Evolutionary conservation across 371 early-diverging fungal genomes (phyloP).

Genomic region (Zancudomyces culisetae): DNA sequence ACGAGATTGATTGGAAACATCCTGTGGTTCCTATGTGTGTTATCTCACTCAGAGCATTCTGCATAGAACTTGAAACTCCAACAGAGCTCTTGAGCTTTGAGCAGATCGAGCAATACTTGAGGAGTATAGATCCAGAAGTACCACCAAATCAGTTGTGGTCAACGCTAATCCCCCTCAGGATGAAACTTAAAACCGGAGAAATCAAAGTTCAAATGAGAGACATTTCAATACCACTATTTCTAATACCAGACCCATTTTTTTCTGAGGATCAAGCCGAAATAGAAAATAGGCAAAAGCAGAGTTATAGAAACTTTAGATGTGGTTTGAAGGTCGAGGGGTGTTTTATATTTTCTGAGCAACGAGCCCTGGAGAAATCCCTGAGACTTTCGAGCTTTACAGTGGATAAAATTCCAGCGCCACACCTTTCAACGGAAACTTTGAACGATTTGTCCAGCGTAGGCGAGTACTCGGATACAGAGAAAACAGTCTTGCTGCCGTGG

Average conservation of each 20-base stretch:
- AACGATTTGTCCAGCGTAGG: conserved; percentile 10
- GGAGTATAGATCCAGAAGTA: conserved; percentile 20
- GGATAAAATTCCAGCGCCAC: conserved; percentile 4
- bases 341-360: conserved; percentile 22
- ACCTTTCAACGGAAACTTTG: conserved; percentile 7
- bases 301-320: conserved; percentile 14
- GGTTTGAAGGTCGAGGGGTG: conserved; percentile 22
- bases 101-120: conserved; percentile 20
- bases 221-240: conserved; percentile 24
- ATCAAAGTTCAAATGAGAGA: conserved; percentile 22
- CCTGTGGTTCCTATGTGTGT: conserved; percentile 16
- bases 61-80: conserved; percentile 18
- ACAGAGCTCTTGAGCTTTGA: conserved; percentile 16
- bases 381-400: conserved; percentile 20
- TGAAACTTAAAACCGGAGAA: conserved; percentile 22
- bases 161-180: conserved; percentile 17
- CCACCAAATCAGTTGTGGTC: conserved; percentile 19
- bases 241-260: conserved; percentile 21
- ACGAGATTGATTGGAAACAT: conserved; percentile 18
- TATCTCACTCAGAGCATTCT: conserved; percentile 15
- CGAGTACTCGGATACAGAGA: neutral
- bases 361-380: conserved; percentile 17
- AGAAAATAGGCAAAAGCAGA: neutral
- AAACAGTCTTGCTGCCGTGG: conserved; percentile 4
- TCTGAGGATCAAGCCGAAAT: neutral